Conservation (phyloP, 306 rosid genomes). For the Quercus glauca region DNA sequence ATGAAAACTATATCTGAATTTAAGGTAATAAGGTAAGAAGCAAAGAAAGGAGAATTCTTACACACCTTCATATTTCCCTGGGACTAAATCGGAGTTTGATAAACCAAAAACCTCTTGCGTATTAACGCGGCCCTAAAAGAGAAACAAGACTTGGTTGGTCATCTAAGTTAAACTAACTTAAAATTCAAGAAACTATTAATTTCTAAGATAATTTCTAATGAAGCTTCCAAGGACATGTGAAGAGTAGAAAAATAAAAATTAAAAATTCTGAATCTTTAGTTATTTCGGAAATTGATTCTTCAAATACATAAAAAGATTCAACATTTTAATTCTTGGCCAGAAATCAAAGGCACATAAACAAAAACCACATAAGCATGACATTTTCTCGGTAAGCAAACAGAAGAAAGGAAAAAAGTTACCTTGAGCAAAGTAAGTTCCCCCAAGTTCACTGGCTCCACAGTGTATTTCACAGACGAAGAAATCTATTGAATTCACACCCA, state of each 20-base stretch:
- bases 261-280: not conserved
- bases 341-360: not conserved
- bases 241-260: not conserved
- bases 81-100: slow-evolving; percentile 88
- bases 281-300: not conserved
- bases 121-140: slow-evolving; percentile 69
- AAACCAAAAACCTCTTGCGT: slow-evolving; percentile 78
- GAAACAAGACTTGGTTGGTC: not conserved
- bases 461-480: slow-evolving; percentile 39
- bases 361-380: not conserved
- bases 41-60: slow-evolving; percentile 10
- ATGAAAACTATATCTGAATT: not conserved
- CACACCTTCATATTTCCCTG: slow-evolving; percentile 88
- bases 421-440: slow-evolving; percentile 71
- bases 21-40: not conserved
- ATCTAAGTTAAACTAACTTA: not conserved
- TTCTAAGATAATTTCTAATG: not conserved
- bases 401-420: slow-evolving; percentile 32
- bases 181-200: not conserved
- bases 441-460: slow-evolving; percentile 51
- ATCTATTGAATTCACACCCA: slow-evolving; percentile 23
- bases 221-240: not conserved
- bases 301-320: not conserved
- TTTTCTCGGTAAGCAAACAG: not conserved
- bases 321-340: not conserved